Percentiles rank a stretch among this genome's conserved stretches.
These are phyloP conservation scores for Thalassiosira mediterranea DNA, from an alignment of 352 stramenopile genomes.

Conservation along the genomic window DNA sequence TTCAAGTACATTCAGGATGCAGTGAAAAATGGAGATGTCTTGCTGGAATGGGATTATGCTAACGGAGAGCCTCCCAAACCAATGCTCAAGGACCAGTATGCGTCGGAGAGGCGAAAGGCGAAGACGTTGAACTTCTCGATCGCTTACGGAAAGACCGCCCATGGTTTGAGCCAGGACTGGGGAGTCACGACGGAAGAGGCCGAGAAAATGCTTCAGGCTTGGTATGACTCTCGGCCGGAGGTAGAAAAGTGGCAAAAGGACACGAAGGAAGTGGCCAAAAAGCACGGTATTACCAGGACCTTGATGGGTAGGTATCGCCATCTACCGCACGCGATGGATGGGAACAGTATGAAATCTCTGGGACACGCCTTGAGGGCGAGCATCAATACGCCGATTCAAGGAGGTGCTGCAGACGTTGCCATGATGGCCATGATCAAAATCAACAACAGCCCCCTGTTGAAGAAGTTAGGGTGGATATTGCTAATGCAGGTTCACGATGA, in stretches of 20 bases:
- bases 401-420: constrained; percentile 96
- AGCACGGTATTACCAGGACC: constrained; percentile 89
- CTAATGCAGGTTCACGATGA: constrained; percentile 99
- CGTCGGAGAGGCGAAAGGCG: constrained; percentile 95
- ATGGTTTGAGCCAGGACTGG: constrained; percentile 94
- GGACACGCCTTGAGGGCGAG: constrained; percentile 92
- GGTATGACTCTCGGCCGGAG: constrained; percentile 91
- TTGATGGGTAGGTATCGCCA: constrained; percentile 97
- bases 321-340: constrained; percentile 90
- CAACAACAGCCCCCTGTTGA: constrained; percentile 90
- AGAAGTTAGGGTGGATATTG: constrained; percentile 95
- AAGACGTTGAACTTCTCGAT: constrained; percentile 99
- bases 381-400: constrained; percentile 99
- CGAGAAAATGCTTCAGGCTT: constrained; percentile 92
- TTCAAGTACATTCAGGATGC: constrained; percentile 97
- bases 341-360: constrained; percentile 56
- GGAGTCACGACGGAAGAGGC: constrained; percentile 85
- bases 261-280: constrained; percentile 89
- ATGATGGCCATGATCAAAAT: constrained; percentile 99
- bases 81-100: constrained; percentile 98
- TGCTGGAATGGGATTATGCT: constrained; percentile 97
- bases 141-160: constrained; percentile 98
- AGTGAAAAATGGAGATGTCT: constrained; percentile 92
- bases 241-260: constrained; percentile 92
- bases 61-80: constrained; percentile 90